Evolutionary conservation across 257 asterid genomes (phyloP).

Genomic region (Plectranthus barbatus): DNA sequence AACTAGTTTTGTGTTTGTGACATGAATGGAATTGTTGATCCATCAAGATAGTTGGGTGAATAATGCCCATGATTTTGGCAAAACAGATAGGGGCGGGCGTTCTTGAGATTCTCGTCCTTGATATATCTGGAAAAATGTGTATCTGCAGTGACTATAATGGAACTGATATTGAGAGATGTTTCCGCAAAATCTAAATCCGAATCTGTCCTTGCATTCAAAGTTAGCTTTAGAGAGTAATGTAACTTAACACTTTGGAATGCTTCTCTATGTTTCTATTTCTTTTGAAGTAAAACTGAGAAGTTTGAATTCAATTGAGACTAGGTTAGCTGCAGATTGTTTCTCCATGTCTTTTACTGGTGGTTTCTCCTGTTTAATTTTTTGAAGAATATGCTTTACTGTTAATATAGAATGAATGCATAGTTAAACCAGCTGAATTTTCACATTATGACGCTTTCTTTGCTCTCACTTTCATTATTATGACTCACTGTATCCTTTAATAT

Average conservation of each 20-base stretch:
- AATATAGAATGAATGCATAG: neutral
- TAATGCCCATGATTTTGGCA: too few species aligned
- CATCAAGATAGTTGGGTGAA: too few species aligned
- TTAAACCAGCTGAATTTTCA: neutral
- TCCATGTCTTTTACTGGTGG: neutral
- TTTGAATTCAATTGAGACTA: neutral
- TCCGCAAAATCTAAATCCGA: constrained; percentile 85
- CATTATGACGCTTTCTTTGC: neutral
- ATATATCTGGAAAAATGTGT: too few species aligned
- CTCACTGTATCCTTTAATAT: neutral
- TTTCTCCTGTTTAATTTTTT: neutral
- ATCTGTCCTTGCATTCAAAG: constrained; percentile 93
- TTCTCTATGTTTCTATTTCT: constrained; percentile 9
- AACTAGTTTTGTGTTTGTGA: too few species aligned
- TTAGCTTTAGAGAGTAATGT: constrained; percentile 96
- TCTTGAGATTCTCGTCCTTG: too few species aligned
- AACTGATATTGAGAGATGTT: constrained; percentile 27
- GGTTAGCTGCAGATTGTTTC: neutral
- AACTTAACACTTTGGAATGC: constrained; percentile 14
- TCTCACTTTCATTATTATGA: neutral
- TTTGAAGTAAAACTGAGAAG: neutral
- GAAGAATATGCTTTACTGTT: neutral
- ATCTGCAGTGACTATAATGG: too few species aligned
- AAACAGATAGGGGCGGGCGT: too few species aligned
- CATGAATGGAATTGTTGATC: too few species aligned